Evolutionary conservation across 2,329 filamentous ascomycete genomes (phyloP), one percentile per base, ranked within the genome.

Genomic region (Parafenestella ontariensis): DNA sequence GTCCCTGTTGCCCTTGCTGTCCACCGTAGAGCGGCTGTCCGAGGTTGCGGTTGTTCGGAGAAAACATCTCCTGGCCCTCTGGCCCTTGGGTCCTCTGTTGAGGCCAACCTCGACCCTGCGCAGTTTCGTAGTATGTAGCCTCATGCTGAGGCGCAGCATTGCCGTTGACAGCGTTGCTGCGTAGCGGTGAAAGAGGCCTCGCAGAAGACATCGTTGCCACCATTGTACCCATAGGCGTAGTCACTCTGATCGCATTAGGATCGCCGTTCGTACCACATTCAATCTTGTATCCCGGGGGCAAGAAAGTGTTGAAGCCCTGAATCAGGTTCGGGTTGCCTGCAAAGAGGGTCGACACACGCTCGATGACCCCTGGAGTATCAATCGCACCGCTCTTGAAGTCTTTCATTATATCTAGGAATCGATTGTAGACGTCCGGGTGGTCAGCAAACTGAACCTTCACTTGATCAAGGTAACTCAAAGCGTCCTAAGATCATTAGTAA

Each of bases 311-410:
- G 76, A 99, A 99, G 0, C 95, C 95, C 76, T 98, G 94, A 44
- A 99, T 98, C 23, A 96, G 83, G 71, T 91, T 95, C 2, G 95
- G 95, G 69, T 99, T 94, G 2, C 95, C 95, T 20, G 94, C 93
- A 72, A 99, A 99, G 1, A 99, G 85, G 47, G 92, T 92, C 1
- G 95, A 98, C 24, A 99, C 95, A 44, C 95, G 88, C 69, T 96
- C 96, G 65, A 99, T 99, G 2, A 99, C 95, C 1, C 95, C 95
- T 0, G 95, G 95, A 0, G 95, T 99, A 73, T 99, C 95, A 68
- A 99, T 99, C 86, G 93, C 92, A 78, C 96, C 94, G 68, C 92
- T 96, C 78, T 99, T 99, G 76, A 99, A 99, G 68, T 99, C 95
- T 72, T 99, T 99, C 95, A 99, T 99, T 44, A 99, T 99, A 67